Percentiles rank a stretch among this genome's conserved stretches.
phyloP scores from a whole-genome alignment of 495 filamentous ascomycete genomes.

The Xylaria cubensis region DNA sequence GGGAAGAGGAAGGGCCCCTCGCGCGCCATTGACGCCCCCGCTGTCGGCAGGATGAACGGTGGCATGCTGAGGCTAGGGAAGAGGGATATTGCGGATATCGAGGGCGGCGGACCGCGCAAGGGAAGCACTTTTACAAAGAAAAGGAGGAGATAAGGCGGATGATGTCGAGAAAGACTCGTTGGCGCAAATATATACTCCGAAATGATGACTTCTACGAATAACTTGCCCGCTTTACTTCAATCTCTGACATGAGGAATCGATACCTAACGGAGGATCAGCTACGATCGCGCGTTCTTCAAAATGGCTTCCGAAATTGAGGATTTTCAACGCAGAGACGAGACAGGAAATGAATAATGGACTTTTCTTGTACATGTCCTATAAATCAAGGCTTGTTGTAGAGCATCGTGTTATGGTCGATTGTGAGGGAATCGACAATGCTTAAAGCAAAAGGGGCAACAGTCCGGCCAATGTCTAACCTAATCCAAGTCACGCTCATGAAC shows the following conservation, averaged over 20 bases:
- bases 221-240: background rate
- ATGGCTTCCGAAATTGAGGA: background rate
- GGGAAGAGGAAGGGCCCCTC: conserved; percentile 47
- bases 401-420: background rate
- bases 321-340: background rate
- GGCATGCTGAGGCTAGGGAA: conserved; percentile 81
- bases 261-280: background rate
- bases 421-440: too few relatives aligned
- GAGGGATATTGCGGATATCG: conserved; percentile 75
- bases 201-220: background rate
- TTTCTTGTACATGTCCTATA: background rate
- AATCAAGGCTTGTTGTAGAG: background rate
- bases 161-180: background rate
- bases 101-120: conserved; percentile 43
- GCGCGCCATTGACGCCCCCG: conserved; percentile 70
- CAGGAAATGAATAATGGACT: background rate
- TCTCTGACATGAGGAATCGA: background rate
- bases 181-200: background rate
- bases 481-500: too few relatives aligned
- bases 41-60: conserved; percentile 78
- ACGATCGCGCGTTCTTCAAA: background rate
- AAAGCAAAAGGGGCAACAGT: too few relatives aligned
- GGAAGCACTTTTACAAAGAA: conserved; percentile 3
- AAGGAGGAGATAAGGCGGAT: background rate
- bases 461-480: too few relatives aligned